phyloP scores from a whole-genome alignment of 1,284 basidiomycete genomes.

The Ceratobasidium sp. region DNA sequence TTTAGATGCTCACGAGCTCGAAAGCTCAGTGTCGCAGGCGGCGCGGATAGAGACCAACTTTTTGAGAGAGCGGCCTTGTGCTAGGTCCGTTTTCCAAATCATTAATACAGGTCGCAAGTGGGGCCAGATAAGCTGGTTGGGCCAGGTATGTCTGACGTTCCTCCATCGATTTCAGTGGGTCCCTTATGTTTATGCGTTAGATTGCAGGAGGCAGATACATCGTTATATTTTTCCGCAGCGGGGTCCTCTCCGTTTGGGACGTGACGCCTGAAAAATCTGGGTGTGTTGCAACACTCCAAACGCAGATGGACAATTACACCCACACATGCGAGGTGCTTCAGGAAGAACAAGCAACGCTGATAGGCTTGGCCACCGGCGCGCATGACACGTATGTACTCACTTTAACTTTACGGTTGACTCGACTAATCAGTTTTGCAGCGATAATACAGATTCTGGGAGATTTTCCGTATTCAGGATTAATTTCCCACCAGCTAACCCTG shows the following conservation, averaged over 20 bases:
- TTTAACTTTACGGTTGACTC: background rate
- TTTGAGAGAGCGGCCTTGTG: conserved; percentile 19
- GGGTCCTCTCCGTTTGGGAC: conserved; percentile 37
- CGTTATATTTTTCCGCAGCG: conserved; percentile 33
- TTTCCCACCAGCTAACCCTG: conserved; percentile 22
- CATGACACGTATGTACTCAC: conserved; percentile 25
- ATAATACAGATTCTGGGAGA: background rate
- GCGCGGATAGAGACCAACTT: conserved; percentile 38
- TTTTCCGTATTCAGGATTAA: conserved; percentile 31
- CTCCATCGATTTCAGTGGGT: background rate
- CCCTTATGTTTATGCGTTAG: background rate
- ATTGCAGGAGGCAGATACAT: conserved; percentile 27
- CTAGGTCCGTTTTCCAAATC: conserved; percentile 29
- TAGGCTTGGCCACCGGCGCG: conserved; percentile 38
- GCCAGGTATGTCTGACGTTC: conserved; percentile 13
- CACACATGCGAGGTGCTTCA: conserved; percentile 41
- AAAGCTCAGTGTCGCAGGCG: conserved; percentile 28
- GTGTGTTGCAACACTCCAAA: conserved; percentile 33
- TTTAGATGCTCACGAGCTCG: conserved; percentile 17
- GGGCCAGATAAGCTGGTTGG: conserved; percentile 38
- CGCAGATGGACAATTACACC: conserved; percentile 35
- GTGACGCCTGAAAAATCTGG: conserved; percentile 32
- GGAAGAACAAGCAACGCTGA: conserved; percentile 38
- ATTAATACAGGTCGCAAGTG: conserved; percentile 33
- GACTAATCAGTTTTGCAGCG: background rate